phyloP scores from a whole-genome alignment of 108 stramenopile species.

The Skeletonema potamos region DNA sequence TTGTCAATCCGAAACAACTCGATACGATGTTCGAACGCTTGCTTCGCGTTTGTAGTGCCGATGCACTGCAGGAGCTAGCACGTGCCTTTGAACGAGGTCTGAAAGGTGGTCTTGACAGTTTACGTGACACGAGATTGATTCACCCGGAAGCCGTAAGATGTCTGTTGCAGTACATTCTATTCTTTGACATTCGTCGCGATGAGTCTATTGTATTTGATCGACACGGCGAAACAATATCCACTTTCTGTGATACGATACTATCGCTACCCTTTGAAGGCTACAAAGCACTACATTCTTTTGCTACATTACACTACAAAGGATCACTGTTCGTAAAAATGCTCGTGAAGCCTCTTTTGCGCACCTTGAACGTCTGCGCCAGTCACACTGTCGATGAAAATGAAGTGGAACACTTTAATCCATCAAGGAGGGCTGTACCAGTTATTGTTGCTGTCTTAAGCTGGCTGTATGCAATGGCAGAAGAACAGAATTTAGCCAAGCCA shows the following conservation, averaged over 20 bases:
- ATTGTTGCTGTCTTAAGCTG: slow-evolving; percentile 67
- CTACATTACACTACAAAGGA: slow-evolving; percentile 43
- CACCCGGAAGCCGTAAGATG: slow-evolving; percentile 69
- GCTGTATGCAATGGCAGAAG: slow-evolving; percentile 56
- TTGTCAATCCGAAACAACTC: slow-evolving; percentile 63
- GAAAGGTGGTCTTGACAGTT: slow-evolving; percentile 52
- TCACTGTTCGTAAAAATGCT: slow-evolving; percentile 62
- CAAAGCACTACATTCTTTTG: slow-evolving; percentile 64
- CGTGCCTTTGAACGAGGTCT: slow-evolving; percentile 64
- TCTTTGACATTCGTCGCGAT: slow-evolving; percentile 44
- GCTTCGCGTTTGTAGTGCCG: slow-evolving; percentile 20
- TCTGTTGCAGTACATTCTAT: slow-evolving; percentile 66
- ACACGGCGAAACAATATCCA: slow-evolving; percentile 26
- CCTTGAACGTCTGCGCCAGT: slow-evolving; percentile 47
- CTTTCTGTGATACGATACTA: slow-evolving; percentile 40
- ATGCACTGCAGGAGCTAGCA: slow-evolving; percentile 46
- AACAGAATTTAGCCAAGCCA: slow-evolving; percentile 39
- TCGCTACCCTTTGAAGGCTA: slow-evolving; percentile 40
- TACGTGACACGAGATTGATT: slow-evolving; percentile 48
- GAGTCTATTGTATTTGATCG: slow-evolving; percentile 28
- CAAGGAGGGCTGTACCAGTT: slow-evolving; percentile 53
- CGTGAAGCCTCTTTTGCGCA: slow-evolving; percentile 57
- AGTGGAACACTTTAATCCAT: slow-evolving; percentile 38
- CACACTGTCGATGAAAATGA: slow-evolving; percentile 44
- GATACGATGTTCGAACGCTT: slow-evolving; percentile 57